phyloP scores from a whole-genome alignment of 768 basidiomycete species.

The Amanita exitialis region DNA sequence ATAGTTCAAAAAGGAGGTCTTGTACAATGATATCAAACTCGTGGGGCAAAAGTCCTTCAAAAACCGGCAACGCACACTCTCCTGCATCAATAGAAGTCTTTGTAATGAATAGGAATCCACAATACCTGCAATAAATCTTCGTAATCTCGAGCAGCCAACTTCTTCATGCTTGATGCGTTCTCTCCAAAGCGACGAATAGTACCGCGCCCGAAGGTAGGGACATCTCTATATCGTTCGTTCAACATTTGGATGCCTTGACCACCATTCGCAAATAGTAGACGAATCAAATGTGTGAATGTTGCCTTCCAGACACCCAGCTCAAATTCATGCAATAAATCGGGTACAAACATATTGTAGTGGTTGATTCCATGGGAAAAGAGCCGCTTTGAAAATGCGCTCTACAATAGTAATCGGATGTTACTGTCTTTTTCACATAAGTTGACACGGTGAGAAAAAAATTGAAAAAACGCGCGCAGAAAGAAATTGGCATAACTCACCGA shows the following conservation, averaged over 20 bases:
- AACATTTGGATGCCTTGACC: constrained; percentile 12
- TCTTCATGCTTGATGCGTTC: constrained; percentile 23
- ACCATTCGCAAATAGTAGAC: constrained; percentile 16
- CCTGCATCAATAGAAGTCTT: too few relatives aligned
- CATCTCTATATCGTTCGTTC: constrained; percentile 17
- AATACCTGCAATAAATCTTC: constrained; percentile 18
- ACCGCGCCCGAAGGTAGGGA: constrained; percentile 19
- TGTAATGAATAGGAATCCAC: neutral
- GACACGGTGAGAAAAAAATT: too few relatives aligned
- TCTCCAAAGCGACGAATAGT: constrained; percentile 24
- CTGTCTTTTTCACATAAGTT: too few relatives aligned
- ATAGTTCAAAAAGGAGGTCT: constrained; percentile 19
- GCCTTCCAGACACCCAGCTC: constrained; percentile 26
- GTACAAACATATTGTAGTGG: constrained; percentile 9
- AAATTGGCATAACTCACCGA: too few relatives aligned
- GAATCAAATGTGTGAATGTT: constrained; percentile 23
- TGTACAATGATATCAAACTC: constrained; percentile 16
- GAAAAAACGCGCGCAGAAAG: too few relatives aligned
- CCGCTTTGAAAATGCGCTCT: constrained; percentile 19
- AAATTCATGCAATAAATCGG: too few relatives aligned
- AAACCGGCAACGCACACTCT: constrained; percentile 20
- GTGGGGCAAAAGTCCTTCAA: constrained; percentile 25
- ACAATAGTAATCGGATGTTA: too few relatives aligned
- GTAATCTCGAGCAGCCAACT: constrained; percentile 24
- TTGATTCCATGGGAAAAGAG: constrained; percentile 13